A percentile compares a stretch with the other conserved stretches of the same genome.
These are phyloP conservation scores for Calonectria naviculata DNA, from an alignment of 2,329 filamentous ascomycete species.

Conservation along the genomic window DNA sequence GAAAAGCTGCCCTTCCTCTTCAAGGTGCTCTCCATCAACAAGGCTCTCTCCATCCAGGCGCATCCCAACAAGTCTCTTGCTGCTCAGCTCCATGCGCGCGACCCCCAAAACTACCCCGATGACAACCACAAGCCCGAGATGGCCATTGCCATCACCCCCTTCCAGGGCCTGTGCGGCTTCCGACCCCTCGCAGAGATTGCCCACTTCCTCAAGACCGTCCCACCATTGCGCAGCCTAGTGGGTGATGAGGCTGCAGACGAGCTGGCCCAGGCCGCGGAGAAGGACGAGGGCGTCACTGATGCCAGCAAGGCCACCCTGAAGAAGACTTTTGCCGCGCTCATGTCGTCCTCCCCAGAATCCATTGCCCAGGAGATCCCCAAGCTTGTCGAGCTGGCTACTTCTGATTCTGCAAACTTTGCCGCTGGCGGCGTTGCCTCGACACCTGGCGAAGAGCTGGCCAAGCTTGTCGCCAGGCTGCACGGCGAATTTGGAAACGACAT, in stretches of 20 bases:
- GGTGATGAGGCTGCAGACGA: conserved; percentile 70
- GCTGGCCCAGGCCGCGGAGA: conserved; percentile 63
- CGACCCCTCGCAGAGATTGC: conserved; percentile 86
- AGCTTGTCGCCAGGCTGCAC: conserved; percentile 82
- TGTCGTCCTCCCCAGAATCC: conserved; percentile 78
- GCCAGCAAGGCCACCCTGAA: conserved; percentile 84
- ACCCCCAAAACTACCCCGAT: conserved; percentile 96
- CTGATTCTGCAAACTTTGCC: conserved; percentile 79
- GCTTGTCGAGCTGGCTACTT: conserved; percentile 77
- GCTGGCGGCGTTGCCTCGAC: conserved; percentile 76
- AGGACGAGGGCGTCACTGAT: conserved; percentile 54
- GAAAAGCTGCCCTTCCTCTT: conserved; percentile 94
- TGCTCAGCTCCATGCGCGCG: conserved; percentile 84
- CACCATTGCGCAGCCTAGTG: conserved; percentile 72
- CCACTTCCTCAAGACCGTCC: conserved; percentile 76
- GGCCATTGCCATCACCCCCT: conserved; percentile 97
- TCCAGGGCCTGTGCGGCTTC: conserved; percentile 97
- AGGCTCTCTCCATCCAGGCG: conserved; percentile 96
- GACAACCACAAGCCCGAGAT: conserved; percentile 99
- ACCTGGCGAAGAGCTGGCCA: conserved; percentile 75
- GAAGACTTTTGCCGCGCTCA: conserved; percentile 79
- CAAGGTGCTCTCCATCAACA: conserved; percentile 96
- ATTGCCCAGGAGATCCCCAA: conserved; percentile 67
- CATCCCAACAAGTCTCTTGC: conserved; percentile 95
- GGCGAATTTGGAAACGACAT: conserved; percentile 89